Evolutionary conservation across 176 grass and related monocot species (phyloP).

Genomic region (Sorghum bicolor): Sorghum_bicolor_NCBIv3 NC_012872.2:63842001-63842500

Average conservation of each 20-base stretch:
- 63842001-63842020: constrained; percentile 76
- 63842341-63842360: constrained; percentile 68
- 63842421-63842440: constrained; percentile 63
- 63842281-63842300: constrained; percentile 64
- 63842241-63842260: constrained; percentile 70
- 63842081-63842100: constrained; percentile 66
- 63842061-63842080: constrained; percentile 57
- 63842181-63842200: constrained; percentile 68
- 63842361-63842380: constrained; percentile 64
- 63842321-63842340: constrained; percentile 74
- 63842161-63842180: constrained; percentile 70
- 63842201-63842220: constrained; percentile 73
- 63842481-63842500: constrained; percentile 66
- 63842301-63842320: constrained; percentile 83
- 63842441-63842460: constrained; percentile 71
- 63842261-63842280: constrained; percentile 49
- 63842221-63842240: constrained; percentile 80
- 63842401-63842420: constrained; percentile 71
- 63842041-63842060: constrained; percentile 45
- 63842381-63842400: constrained; percentile 52
- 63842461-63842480: constrained; percentile 76
- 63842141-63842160: constrained; percentile 53
- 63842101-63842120: constrained; percentile 82
- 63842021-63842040: constrained; percentile 66
- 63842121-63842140: constrained; percentile 61